Base-by-base conservation (phyloP, 441 rosid species). In the Pelargonium fulgidum region DNA sequence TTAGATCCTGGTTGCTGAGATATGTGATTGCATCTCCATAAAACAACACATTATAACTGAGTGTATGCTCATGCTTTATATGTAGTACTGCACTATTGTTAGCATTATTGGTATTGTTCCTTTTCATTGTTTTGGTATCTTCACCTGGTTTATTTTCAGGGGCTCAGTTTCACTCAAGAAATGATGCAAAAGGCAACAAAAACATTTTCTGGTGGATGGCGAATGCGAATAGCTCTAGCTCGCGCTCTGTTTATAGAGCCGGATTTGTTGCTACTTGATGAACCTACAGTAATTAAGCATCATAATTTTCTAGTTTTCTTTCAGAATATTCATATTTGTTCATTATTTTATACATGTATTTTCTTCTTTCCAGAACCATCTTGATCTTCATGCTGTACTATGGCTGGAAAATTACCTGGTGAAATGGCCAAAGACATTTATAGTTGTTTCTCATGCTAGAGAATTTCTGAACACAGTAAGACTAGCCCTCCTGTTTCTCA, bases 141-240 rank as follows among this genome's bases (percentile, higher is more conserved):
- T 54, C 20, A 41, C 29, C 65, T 66, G 62, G 45, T 61, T 68
- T 73, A 67, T 22, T 77, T 72, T 9, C 91, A 93, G 97, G 99
- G 99, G 69, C 90, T 93, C 71, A 91, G 97, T 82, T 93, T 93
- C 91, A 61, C 96, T 69, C 83, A 89, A 71, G 97, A 93, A 72
- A 93, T 93, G 99, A 94, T 88, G 85, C 72, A 62, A 73, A 89
- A 81, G 77, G 71, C 96, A 48, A 93, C 99, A 48, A 93, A 83
- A 81, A 71, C 90, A 4, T 91, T 93, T 79, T 91, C 99, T 75
- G 99, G 99, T 75, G 97, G 97, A 78, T 93, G 99, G 97, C 84
- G 99, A 62, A 93, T 93, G 99, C 84, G 99, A 79, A 89, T 93
- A 70, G 97, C 97, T 66, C 89, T 93, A 78, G 97, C 99, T 67